phyloP scores from a whole-genome alignment of 2,329 filamentous ascomycete species.

The Botrytis medusae region DNA sequence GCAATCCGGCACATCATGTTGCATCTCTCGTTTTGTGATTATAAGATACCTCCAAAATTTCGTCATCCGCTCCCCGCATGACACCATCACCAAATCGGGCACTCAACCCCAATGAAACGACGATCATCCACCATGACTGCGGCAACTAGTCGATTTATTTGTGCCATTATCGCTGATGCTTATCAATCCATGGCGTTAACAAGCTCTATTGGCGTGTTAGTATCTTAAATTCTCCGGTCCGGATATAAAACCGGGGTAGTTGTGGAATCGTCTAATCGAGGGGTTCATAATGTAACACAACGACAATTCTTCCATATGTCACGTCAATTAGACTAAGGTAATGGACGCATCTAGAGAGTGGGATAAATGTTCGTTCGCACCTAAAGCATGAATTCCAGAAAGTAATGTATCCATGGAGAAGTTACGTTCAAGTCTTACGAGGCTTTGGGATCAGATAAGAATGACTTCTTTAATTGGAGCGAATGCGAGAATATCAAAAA shows the following conservation, averaged over 20 bases:
- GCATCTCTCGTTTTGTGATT: not conserved
- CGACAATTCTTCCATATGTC: constrained; percentile 6
- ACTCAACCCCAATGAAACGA: not conserved
- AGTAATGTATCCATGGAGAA: not conserved
- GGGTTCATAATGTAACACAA: not conserved
- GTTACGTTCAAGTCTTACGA: not conserved
- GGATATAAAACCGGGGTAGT: not conserved
- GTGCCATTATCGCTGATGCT: not conserved
- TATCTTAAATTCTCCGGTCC: not conserved
- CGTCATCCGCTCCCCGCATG: constrained; percentile 30
- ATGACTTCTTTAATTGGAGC: not conserved
- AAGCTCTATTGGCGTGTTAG: not conserved
- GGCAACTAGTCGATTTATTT: not conserved
- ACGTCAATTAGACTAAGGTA: constrained; percentile 6
- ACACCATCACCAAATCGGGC: constrained; percentile 24
- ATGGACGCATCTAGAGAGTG: not conserved
- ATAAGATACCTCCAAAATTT: constrained; percentile 9
- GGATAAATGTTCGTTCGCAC: not conserved
- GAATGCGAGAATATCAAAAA: not conserved
- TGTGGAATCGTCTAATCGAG: constrained; percentile 7
- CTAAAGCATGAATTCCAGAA: not conserved
- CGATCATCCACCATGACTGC: not conserved
- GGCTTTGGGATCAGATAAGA: not conserved
- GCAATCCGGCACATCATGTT: not conserved
- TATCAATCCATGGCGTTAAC: not conserved